Evolutionary conservation across 1,284 basidiomycete genomes (phyloP).

Genomic region (Ceratobasidium sp.): DNA sequence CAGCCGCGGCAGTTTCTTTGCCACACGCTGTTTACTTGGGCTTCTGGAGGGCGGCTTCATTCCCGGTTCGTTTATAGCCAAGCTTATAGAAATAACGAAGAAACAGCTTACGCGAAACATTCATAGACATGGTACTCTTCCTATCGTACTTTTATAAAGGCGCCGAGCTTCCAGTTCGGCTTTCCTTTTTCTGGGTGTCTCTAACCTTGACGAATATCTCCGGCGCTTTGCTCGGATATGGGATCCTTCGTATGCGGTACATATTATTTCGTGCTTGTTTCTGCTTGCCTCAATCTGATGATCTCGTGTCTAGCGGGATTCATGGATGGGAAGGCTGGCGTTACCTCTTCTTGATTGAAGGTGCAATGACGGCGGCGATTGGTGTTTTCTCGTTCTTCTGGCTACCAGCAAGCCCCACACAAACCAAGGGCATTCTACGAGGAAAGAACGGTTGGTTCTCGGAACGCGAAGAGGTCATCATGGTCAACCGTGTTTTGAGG

Average conservation of each 20-base stretch:
- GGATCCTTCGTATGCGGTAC: slow-evolving; percentile 69
- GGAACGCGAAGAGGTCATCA: slow-evolving; percentile 62
- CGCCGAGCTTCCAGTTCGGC: slow-evolving; percentile 64
- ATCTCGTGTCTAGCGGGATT: slow-evolving; percentile 47
- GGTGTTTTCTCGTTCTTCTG: slow-evolving; percentile 62
- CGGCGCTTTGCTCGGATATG: slow-evolving; percentile 70
- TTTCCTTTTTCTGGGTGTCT: slow-evolving; percentile 75
- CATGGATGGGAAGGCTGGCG: slow-evolving; percentile 44
- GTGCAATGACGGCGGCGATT: slow-evolving; percentile 41
- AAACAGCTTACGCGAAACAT: slow-evolving; percentile 63
- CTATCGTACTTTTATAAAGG: slow-evolving; percentile 72
- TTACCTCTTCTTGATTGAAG: slow-evolving; percentile 52
- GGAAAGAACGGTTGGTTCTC: slow-evolving; percentile 72
- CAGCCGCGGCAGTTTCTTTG: slow-evolving; percentile 54
- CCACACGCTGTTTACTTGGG: slow-evolving; percentile 52
- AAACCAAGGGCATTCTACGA: slow-evolving; percentile 72
- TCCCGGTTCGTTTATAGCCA: slow-evolving; percentile 50
- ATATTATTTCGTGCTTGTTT: slow-evolving; percentile 54
- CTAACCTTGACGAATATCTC: slow-evolving; percentile 63
- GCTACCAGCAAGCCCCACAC: slow-evolving; percentile 75
- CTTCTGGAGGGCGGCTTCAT: slow-evolving; percentile 68
- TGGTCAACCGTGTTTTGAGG: slow-evolving; percentile 65
- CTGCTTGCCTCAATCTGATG: not conserved
- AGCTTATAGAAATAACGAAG: slow-evolving; percentile 50
- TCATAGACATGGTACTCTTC: slow-evolving; percentile 68